Evolutionary conservation across 805 yeast species (phyloP), one percentile per base, ranked within the genome.

Genomic region (Teunomyces lycoperdinae): DNA sequence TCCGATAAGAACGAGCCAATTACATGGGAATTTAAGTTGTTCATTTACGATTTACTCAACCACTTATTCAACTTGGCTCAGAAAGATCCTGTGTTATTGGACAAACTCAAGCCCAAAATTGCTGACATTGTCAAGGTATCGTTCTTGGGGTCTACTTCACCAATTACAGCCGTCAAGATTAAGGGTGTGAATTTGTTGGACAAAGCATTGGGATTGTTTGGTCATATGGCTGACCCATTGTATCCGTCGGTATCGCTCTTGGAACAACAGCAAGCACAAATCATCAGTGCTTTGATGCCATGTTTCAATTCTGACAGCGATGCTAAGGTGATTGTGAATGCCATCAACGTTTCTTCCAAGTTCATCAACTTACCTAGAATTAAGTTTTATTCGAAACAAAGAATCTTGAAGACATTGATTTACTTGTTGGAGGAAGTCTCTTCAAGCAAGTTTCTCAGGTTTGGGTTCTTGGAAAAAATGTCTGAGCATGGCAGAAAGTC

Each of bases 241-340:
- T 85, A 83, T 56, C 85, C 88, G 0, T 82, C 83, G 3, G 78
- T 79, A 11, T 79, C 92, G 0, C 74, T 90, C 8, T 68, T 92
- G 38, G 96, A 88, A 54, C 97, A 91, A 65, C 96, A 87, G 58
- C 97, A 94, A 58, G 98, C 98, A 0, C 97, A 89, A 57, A 88
- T 94, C 8, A 84, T 88, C 8, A 85, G 96, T 49, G 96, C 98
- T 0, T 73, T 92, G 47, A 79, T 89, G 43, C 96, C 97, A 0
- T 89, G 96, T 9, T 92, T 94, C 67, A 78, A 77, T 30, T 71
- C 77, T 3, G 91, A 84, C 14, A 84, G 90, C 48, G 83, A 85
- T 9, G 81, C 95, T 1, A 78, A 78, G 32, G 77, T 89, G 0
- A 90, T 92, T 1, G 79, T 87, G 17, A 79, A 79, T 45, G 96